Percentiles rank a stretch among this genome's conserved stretches.
These are phyloP conservation scores for Cyberlindnera bimundalis DNA, from an alignment of 805 yeast species.

Conservation along the genomic window DNA sequence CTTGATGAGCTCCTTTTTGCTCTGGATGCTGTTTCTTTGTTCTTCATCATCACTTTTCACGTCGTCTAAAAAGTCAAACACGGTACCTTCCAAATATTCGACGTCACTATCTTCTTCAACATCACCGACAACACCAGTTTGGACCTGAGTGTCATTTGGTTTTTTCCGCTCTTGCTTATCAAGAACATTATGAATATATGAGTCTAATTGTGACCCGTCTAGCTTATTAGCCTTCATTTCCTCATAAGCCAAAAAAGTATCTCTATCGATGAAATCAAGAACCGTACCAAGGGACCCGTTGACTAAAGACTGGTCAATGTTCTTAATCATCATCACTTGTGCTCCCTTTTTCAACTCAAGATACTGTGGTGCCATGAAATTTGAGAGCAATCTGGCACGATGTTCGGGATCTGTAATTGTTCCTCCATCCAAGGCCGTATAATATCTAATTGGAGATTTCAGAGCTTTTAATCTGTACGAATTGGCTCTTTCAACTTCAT, in stretches of 20 bases:
- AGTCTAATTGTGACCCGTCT: conserved; percentile 11
- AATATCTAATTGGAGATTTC: conserved; percentile 42
- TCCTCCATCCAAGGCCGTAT: conserved; percentile 56
- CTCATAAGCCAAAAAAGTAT: conserved; percentile 42
- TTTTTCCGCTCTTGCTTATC: background rate
- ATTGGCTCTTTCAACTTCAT: conserved; percentile 70
- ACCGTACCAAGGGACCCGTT: conserved; percentile 78
- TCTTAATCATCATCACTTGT: conserved; percentile 81
- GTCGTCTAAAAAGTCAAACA: conserved; percentile 45
- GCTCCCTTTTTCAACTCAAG: conserved; percentile 64
- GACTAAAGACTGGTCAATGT: conserved; percentile 66
- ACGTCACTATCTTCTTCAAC: background rate
- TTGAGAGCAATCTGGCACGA: conserved; percentile 44
- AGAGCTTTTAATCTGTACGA: conserved; percentile 43
- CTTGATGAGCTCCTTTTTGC: conserved; percentile 46
- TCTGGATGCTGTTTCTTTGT: conserved; percentile 33
- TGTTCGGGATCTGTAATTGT: conserved; percentile 36
- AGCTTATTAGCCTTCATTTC: conserved; percentile 23
- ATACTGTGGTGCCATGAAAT: conserved; percentile 59
- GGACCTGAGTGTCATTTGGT: background rate
- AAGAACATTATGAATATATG: background rate
- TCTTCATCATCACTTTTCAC: conserved; percentile 27
- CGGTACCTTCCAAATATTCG: conserved; percentile 38
- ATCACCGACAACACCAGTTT: conserved; percentile 1
- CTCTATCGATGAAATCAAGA: conserved; percentile 51